Conservation (phyloP, 176 grass and related monocot genomes). For the Triticum dicoccoides region DNA sequence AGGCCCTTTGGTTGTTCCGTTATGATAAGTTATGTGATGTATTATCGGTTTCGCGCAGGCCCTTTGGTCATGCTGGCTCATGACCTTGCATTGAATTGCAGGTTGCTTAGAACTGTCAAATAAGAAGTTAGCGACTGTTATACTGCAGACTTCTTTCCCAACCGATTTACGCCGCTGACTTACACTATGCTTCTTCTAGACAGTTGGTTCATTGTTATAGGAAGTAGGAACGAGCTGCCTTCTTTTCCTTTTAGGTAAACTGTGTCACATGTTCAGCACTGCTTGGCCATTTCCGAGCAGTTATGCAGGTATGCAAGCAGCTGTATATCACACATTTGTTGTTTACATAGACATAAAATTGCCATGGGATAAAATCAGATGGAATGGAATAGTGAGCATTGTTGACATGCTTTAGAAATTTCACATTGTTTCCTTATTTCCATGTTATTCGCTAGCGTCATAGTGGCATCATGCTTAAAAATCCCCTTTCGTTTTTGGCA, state of each 20-base stretch:
- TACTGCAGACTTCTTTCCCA: neutral
- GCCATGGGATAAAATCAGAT: neutral
- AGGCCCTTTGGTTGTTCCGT: neutral
- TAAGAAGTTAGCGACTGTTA: neutral
- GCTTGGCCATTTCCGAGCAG: neutral
- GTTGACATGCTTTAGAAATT: slow-evolving; percentile 11
- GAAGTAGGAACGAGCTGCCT: neutral
- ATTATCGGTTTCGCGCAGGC: neutral
- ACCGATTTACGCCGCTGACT: neutral
- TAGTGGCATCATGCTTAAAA: neutral
- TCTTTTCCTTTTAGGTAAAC: neutral
- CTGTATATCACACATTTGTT: neutral
- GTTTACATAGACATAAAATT: neutral
- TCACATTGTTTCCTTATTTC: neutral
- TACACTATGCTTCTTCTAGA: neutral
- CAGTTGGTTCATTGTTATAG: neutral
- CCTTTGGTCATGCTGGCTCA: neutral
- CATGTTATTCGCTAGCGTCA: slow-evolving; percentile 5
- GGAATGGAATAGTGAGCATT: neutral
- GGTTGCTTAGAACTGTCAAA: neutral
- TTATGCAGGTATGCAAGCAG: neutral
- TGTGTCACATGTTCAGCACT: neutral
- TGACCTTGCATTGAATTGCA: neutral
- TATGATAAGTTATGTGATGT: neutral
- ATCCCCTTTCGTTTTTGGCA: slow-evolving; percentile 1